These are phyloP conservation scores for Aspergillus tamarii DNA, from an alignment of 2,329 filamentous ascomycete genomes.

Conservation along the genomic window DNA sequence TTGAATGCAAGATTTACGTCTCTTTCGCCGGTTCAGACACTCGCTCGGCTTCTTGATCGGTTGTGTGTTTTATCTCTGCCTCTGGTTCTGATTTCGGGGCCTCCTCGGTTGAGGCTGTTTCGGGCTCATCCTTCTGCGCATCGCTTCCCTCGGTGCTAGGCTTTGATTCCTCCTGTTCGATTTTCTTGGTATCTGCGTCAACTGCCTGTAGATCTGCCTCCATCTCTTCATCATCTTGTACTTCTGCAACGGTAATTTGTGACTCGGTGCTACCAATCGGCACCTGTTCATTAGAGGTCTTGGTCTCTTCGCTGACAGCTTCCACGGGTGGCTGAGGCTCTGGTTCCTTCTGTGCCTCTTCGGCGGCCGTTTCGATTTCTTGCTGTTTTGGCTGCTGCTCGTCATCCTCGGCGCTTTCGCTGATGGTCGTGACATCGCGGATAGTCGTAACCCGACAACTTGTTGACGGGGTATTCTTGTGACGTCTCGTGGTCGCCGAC, in stretches of 20 bases:
- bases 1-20: constrained; percentile 12
- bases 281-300: constrained; percentile 6
- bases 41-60: constrained; percentile 2
- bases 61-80: constrained; percentile 15
- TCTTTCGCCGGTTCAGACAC: constrained; percentile 16
- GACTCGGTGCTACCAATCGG: constrained; percentile 16
- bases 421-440: constrained; percentile 71
- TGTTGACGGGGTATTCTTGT: constrained; percentile 80
- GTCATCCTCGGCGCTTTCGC: constrained; percentile 81
- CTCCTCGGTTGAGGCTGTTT: neutral
- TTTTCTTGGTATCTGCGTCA: constrained; percentile 15
- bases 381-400: constrained; percentile 29
- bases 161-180: constrained; percentile 6
- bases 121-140: neutral
- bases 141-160: neutral
- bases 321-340: constrained; percentile 19
- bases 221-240: constrained; percentile 21
- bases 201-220: constrained; percentile 1
- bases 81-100: constrained; percentile 15
- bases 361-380: constrained; percentile 17
- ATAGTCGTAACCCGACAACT: constrained; percentile 80
- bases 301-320: constrained; percentile 14
- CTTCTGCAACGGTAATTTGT: constrained; percentile 25
- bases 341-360: constrained; percentile 10
- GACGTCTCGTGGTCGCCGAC: constrained; percentile 76